Conservation (phyloP, 345 rosid genomes). For the Rhizophora mangle region DNA sequence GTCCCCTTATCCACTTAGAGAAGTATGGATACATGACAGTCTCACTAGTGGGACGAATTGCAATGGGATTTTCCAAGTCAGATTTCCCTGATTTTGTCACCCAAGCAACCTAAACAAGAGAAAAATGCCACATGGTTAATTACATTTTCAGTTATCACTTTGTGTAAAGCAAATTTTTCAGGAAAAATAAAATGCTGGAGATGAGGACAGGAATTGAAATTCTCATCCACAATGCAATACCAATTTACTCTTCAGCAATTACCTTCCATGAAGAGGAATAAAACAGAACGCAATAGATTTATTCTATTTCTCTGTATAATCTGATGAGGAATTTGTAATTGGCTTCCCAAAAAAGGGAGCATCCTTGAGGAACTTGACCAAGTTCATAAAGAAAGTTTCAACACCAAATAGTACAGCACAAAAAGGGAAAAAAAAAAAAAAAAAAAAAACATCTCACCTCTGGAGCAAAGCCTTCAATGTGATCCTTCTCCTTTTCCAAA, state of each 20-base stretch:
- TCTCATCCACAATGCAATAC: background rate
- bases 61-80: conserved; percentile 87
- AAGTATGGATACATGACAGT: conserved; percentile 97
- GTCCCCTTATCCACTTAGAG: conserved; percentile 98
- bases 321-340: background rate
- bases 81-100: conserved; percentile 89
- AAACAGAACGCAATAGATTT: background rate
- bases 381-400: background rate
- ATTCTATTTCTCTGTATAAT: background rate
- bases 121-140: background rate
- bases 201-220: background rate
- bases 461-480: conserved; percentile 91
- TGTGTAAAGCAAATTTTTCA: background rate
- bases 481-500: conserved; percentile 89
- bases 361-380: background rate
- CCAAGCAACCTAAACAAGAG: conserved; percentile 84
- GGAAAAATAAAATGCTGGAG: background rate
- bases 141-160: background rate
- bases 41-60: conserved; percentile 98
- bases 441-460: conserved; percentile 54
- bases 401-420: background rate
- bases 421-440: background rate
- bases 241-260: no score
- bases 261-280: no score
- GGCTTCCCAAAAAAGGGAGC: background rate